These are phyloP conservation scores for Spergularia bocconei DNA, from an alignment of 148 eudicot genomes.

Conservation along the genomic window DNA sequence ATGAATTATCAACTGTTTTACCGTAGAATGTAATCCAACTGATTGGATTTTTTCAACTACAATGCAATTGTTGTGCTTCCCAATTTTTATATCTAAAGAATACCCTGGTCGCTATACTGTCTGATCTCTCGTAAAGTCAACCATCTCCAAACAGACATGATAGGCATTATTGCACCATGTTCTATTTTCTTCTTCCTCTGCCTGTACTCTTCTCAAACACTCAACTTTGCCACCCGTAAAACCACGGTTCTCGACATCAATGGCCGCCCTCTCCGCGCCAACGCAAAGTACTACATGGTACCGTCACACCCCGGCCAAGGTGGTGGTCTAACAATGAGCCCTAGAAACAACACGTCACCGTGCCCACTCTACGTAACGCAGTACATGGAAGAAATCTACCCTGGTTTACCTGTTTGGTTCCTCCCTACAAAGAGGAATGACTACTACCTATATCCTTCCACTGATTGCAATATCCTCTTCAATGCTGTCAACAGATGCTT, in stretches of 20 bases:
- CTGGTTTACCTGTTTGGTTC: conserved; percentile 40
- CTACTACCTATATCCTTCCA: conserved; percentile 16
- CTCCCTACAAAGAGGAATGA: conserved; percentile 29
- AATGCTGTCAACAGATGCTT: conserved; percentile 34
- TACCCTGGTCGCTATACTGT: neutral
- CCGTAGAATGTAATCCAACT: too few species aligned
- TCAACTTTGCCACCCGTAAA: neutral
- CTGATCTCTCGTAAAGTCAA: neutral
- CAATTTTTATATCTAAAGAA: too few species aligned
- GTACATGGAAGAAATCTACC: conserved; percentile 24
- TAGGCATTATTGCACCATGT: neutral
- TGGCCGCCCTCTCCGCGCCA: conserved; percentile 23
- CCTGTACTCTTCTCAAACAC: neutral
- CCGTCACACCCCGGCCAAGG: conserved; percentile 16
- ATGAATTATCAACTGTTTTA: too few species aligned
- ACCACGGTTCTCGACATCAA: conserved; percentile 26
- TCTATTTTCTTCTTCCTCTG: conserved; percentile 8
- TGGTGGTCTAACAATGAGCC: conserved; percentile 37
- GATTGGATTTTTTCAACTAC: too few species aligned
- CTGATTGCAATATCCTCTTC: conserved; percentile 44
- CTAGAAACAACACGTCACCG: conserved; percentile 21
- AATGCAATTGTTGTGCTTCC: too few species aligned
- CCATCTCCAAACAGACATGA: neutral
- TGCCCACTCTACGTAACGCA: conserved; percentile 50
- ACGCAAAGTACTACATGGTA: conserved; percentile 27